These are phyloP conservation scores for Phytophthora capsici DNA, from an alignment of 352 stramenopile species.

Conservation along the genomic window DNA sequence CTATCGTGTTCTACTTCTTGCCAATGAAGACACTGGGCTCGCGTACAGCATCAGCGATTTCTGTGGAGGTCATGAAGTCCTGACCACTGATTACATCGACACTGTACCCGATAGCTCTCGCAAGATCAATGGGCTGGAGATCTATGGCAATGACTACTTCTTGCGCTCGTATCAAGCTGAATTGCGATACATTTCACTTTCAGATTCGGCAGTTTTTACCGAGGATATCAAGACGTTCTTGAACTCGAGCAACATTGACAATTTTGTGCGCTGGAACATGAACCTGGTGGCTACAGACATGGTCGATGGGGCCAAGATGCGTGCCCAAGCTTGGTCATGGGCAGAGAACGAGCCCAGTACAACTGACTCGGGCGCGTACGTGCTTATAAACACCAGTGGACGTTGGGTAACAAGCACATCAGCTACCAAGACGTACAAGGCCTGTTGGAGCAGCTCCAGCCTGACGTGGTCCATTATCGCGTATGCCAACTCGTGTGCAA, in stretches of 20 bases:
- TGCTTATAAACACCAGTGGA: constrained; percentile 42
- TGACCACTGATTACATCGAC: constrained; percentile 48
- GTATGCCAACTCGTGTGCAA: constrained; percentile 30
- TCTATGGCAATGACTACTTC: constrained; percentile 58
- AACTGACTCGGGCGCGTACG: constrained; percentile 29
- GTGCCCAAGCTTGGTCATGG: constrained; percentile 57
- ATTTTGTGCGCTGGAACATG: constrained; percentile 63
- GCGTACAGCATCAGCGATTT: constrained; percentile 48
- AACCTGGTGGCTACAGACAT: constrained; percentile 57
- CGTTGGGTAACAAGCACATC: constrained; percentile 41
- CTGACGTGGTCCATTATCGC: constrained; percentile 48
- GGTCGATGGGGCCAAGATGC: constrained; percentile 55
- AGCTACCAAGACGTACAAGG: constrained; percentile 35
- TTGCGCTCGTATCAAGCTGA: constrained; percentile 53
- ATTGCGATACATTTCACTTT: constrained; percentile 60
- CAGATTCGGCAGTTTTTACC: constrained; percentile 30
- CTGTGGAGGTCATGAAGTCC: constrained; percentile 47
- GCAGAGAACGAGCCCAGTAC: constrained; percentile 49
- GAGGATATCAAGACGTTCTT: constrained; percentile 40
- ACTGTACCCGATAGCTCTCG: constrained; percentile 39
- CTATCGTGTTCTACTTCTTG: constrained; percentile 49
- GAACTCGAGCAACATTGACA: constrained; percentile 44
- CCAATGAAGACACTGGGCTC: constrained; percentile 51
- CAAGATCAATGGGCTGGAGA: constrained; percentile 46
- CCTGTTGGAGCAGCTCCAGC: constrained; percentile 46